phyloP scores from a whole-genome alignment of 2,329 filamentous ascomycete genomes.

The Chalara sp. region DNA sequence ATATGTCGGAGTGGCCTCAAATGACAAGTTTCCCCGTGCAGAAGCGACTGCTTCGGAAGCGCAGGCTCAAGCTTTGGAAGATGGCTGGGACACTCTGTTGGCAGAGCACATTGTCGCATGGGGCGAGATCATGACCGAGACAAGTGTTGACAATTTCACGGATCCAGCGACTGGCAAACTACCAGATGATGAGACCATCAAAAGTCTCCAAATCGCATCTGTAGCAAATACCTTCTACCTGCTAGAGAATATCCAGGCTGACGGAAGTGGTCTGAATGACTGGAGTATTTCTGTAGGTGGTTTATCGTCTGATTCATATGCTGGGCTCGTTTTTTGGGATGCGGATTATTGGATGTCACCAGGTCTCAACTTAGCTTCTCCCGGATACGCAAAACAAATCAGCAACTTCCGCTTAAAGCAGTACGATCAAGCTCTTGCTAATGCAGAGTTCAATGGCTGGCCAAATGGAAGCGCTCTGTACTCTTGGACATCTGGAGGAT shows the following conservation, averaged over 20 bases:
- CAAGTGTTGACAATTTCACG: slow-evolving; percentile 57
- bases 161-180: slow-evolving; percentile 49
- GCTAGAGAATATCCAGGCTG: slow-evolving; percentile 39
- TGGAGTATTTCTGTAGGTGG: slow-evolving; percentile 65
- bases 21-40: slow-evolving; percentile 58
- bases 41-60: slow-evolving; percentile 47
- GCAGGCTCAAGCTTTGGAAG: slow-evolving; percentile 38
- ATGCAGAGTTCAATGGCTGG: slow-evolving; percentile 54
- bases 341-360: slow-evolving; percentile 36
- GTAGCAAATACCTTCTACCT: slow-evolving; percentile 51
- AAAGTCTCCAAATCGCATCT: slow-evolving; percentile 44
- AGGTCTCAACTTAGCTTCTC: slow-evolving; percentile 56
- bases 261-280: slow-evolving; percentile 48
- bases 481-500: slow-evolving; percentile 61
- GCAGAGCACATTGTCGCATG: slow-evolving; percentile 54
- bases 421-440: slow-evolving; percentile 51
- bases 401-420: slow-evolving; percentile 56
- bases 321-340: slow-evolving; percentile 42
- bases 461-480: slow-evolving; percentile 53
- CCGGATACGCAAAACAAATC: slow-evolving; percentile 54
- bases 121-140: slow-evolving; percentile 50
- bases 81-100: slow-evolving; percentile 50
- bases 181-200: slow-evolving; percentile 50
- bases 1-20: slow-evolving; percentile 61
- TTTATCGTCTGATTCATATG: slow-evolving; percentile 60